Base-by-base conservation (phyloP, 2,329 filamentous ascomycete genomes). In the Trichoderma lentiforme region DNA sequence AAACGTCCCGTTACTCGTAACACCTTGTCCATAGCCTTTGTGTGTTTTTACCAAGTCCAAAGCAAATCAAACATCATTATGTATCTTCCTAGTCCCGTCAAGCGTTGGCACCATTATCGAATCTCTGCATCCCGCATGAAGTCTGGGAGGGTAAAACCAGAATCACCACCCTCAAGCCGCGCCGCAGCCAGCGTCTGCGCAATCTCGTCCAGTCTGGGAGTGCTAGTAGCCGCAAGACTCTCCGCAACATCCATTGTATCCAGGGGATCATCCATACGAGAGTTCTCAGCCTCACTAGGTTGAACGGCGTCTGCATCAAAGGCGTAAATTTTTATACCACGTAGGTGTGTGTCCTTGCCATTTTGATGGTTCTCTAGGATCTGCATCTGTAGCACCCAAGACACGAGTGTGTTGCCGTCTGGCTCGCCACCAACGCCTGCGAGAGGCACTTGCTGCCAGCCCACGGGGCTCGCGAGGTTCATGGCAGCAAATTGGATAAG, bases 311-410 rank as follows among this genome's bases (percentile, higher is more conserved):
- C 87, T 32, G 84, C 82, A 73, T 88, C 86, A 21, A 88, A 82
- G 1, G 88, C 88, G 75, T 89, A 99, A 11, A 98, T 92, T 83
- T 97, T 97, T 81, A 99, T 88, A 2, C 94, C 95, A 18, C 96
- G 88, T 28, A 99, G 88, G 84, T 99, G 96, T n/a, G 96, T 99
- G 80, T 99, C 96, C 81, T 99, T 99, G 74, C 96, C 96, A 80
- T 99, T 99, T 83, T 99, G 96, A 81, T 99, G 96, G 79, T 99
- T 99, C 83, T 98, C 96, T 66, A 95, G 88, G 63, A 99, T 91
- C 75, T 93, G 91, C 78, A 98, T 91, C 81, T 98, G 95, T 32
- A 99, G 87, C 34, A 98, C 89, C 83, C 95, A 97, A 18, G 93
- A 94, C 73, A 95, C 90, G 21, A 98, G 88, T 1, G 95, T 92